Conservation (phyloP, 306 rosid genomes). For the Pyrus betulifolia region DNA sequence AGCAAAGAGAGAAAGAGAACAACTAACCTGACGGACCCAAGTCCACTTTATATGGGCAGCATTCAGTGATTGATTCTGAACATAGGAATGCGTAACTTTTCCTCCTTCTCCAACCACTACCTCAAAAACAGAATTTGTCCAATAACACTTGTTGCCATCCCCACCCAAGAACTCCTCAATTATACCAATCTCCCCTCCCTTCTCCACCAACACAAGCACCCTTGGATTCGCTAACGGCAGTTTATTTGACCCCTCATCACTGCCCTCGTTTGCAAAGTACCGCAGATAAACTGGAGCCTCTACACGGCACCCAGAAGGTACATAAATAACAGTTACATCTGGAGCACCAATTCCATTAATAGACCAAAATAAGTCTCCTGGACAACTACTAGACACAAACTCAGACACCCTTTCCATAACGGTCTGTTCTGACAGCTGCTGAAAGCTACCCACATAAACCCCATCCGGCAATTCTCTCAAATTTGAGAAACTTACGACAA, state of each 20-base stretch:
- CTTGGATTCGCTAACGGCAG: too few species aligned
- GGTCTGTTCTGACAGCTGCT: constrained; percentile 26
- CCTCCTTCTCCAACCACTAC: constrained; percentile 62
- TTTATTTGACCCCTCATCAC: neutral
- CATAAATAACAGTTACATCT: constrained; percentile 68
- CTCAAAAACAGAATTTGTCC: constrained; percentile 80
- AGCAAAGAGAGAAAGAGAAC: neutral
- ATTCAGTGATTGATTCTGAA: constrained; percentile 63
- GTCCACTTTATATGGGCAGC: constrained; percentile 96
- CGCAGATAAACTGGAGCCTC: constrained; percentile 53
- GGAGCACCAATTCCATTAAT: constrained; percentile 89
- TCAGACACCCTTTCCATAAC: constrained; percentile 41
- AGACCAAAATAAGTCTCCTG: constrained; percentile 82
- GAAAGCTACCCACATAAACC: constrained; percentile 58
- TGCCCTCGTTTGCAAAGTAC: constrained; percentile 40
- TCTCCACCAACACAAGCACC: constrained; percentile 61
- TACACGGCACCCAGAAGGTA: constrained; percentile 54
- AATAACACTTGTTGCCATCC: constrained; percentile 37
- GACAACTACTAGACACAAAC: constrained; percentile 9
- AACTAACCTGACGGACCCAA: constrained; percentile 63
- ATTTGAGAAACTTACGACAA: constrained; percentile 20
- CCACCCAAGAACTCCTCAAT: constrained; percentile 59
- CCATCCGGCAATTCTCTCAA: constrained; percentile 38
- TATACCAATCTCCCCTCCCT: constrained; percentile 61
- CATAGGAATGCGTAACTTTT: constrained; percentile 75